Base-by-base conservation (phyloP, 164 flowering plant genomes). In the Vitis riparia region DNA sequence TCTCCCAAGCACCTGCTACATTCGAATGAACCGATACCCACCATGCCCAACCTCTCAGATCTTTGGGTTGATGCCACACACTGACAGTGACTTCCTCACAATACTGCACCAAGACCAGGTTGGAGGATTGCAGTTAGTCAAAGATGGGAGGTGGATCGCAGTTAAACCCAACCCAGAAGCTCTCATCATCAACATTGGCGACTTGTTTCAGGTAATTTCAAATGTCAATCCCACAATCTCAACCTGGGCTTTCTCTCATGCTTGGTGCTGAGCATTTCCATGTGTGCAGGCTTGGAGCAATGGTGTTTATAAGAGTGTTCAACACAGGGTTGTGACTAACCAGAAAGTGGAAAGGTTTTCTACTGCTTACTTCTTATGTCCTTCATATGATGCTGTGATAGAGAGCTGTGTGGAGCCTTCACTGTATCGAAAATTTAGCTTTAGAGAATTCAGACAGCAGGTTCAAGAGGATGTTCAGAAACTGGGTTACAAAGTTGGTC, bases 1-100 rank as follows among this genome's bases (percentile, higher is more conserved):
- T 58, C 50, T 79, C 59, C 77, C 86, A 1, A 82, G 76, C 71
- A 82, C 93, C 9, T 89, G 94, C 65, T 91, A 88, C 69, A 84
- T 93, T 19, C 82, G 98, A 48, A 66, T 93, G 81, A 93, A 93
- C 75, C 77, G 94, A 68, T 93, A 93, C 65, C 98, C 93, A 0
- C 87, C 90, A 29, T 93, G 98, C 30, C 89, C 97, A 37, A 37
- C 1, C 60, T 82, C 44, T 37, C 44, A 81, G 5, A 71, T 93
- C 9, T 80, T 75, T 27, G 98, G 98, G 6, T 66, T 93, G 48
- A 84, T 86, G 90, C 94, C 97, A 3, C 98, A 93, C 77, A 93
- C 98, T 0, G 98, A 93, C 13, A 91, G 90, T 32, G 93, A 90
- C 62, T 92, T 90, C 80, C 90, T 92, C 77, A 92, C 97, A 10